These are phyloP conservation scores for Daldinia sp. DNA, from an alignment of 2,329 filamentous ascomycete species.

Conservation along the genomic window DNA sequence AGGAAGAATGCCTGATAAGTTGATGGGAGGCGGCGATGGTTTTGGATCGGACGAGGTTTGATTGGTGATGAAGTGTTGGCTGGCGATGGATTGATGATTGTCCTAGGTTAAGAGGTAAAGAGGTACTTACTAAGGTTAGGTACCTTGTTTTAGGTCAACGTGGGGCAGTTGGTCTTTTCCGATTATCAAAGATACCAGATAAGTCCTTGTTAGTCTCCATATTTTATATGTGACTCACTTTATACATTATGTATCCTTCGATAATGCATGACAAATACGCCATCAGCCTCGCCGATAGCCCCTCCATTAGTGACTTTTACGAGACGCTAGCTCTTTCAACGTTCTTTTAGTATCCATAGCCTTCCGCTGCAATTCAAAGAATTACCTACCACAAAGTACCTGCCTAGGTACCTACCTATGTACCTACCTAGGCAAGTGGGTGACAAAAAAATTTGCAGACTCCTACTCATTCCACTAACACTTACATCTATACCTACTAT, in stretches of 20 bases:
- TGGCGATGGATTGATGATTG: conserved; percentile 4
- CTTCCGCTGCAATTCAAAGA: conserved; percentile 23
- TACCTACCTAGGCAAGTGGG: not conserved
- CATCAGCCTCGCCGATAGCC: conserved; percentile 27
- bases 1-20: conserved; percentile 20
- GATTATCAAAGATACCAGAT: conserved; percentile 25
- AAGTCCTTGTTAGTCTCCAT: not conserved
- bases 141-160: conserved; percentile 1
- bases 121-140: conserved; percentile 5
- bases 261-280: conserved; percentile 6
- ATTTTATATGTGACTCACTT: not conserved
- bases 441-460: no score
- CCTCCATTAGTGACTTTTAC: conserved; percentile 6
- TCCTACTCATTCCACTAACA: no score
- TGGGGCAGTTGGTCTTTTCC: conserved; percentile 16
- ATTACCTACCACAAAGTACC: not conserved
- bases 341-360: conserved; percentile 30
- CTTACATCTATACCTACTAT: no score
- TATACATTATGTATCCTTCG: conserved; percentile 7
- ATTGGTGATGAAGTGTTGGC: conserved; percentile 23
- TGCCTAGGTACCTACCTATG: not conserved
- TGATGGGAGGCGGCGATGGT: conserved; percentile 20
- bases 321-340: conserved; percentile 5
- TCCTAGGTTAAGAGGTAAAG: not conserved
- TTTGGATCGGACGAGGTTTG: conserved; percentile 20